Base-by-base conservation (phyloP, 805 yeast species). In the Saccharomycopsis fibuligera region DNA sequence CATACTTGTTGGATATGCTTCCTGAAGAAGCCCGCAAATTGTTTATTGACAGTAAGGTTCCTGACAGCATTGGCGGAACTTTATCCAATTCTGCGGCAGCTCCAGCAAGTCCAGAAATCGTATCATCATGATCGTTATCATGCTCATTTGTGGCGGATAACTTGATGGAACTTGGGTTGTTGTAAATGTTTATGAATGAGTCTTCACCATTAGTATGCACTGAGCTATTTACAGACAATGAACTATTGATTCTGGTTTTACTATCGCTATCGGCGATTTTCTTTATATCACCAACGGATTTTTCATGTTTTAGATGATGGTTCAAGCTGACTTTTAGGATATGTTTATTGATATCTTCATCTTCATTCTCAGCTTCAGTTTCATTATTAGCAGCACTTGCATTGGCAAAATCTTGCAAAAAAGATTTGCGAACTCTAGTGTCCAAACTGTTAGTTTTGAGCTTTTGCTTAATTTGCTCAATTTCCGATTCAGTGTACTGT, bases 401-500 rank as follows among this genome's bases (percentile, higher is more conserved):
- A n/a, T n/a, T 12, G 12, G 9, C 3, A 24, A 25, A 36, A 16
- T 25, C 5, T 17, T 27, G n/a, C 19, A 38, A 33, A 14, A 33
- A 37, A 9, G 48, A 27, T 12, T 36, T 47, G 23, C 54, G 10
- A 23, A 47, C 50, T 23, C 53, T 23, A 5, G 48, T 35, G 9
- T 30, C 33, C 9, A 35, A 40, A 45, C 27, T 41, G 10, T n/a
- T 22, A 6, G 21, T 9, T 14, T 30, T 30, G 14, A 10, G 27
- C 30, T 31, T 35, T 12, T 12, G 8, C 17, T 33, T 33, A n/a
- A 12, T 6, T n/a, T 8, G 19, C 10, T 16, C 35, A 36, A 17
- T 22, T 4, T 33, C 36, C 8, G 12, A 29, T 27, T 36, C 47
- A 3, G 16, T 21, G 24, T 48, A 84, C 62, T 50, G 48, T n/a